Percentiles rank a stretch among this genome's conserved stretches.
These are phyloP conservation scores for Trebouxia sp. DNA, from an alignment of 139 green algal genomes.

Conservation along the genomic window DNA sequence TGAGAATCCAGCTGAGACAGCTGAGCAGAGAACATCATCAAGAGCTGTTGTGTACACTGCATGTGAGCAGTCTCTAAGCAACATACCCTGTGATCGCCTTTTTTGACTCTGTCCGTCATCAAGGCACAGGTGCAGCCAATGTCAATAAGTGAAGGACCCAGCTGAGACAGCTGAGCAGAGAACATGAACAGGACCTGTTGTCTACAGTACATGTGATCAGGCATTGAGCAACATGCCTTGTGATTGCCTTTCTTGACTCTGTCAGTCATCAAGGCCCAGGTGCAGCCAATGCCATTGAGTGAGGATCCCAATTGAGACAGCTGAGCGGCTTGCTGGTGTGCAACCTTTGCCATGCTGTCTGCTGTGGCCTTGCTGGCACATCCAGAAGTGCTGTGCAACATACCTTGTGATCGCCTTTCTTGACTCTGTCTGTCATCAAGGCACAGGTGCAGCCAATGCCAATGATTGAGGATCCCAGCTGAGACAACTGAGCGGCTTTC, in stretches of 20 bases:
- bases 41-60: background rate
- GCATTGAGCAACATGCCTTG: slow-evolving; percentile 26
- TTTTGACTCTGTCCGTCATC: too few relatives aligned
- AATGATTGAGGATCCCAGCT: slow-evolving; percentile 60
- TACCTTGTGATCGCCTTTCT: slow-evolving; percentile 74
- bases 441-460: slow-evolving; percentile 74
- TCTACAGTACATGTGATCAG: background rate
- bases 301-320: slow-evolving; percentile 58
- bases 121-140: background rate
- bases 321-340: slow-evolving; percentile 64
- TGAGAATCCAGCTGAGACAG: background rate
- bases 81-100: too few relatives aligned
- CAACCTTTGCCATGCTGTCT: slow-evolving; percentile 58
- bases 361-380: slow-evolving; percentile 61
- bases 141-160: background rate
- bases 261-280: slow-evolving; percentile 71
- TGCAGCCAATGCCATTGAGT: slow-evolving; percentile 70
- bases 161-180: background rate
- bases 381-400: slow-evolving; percentile 46
- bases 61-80: too few relatives aligned
- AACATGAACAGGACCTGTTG: background rate
- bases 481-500: slow-evolving; percentile 55
- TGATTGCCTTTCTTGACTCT: slow-evolving; percentile 71
- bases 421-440: slow-evolving; percentile 65
- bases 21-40: background rate